Percentiles rank a stretch among this genome's conserved stretches.
Conservation (phyloP, 495 filamentous ascomycete genomes). For the Xanthoparmelia taractica region DNA sequence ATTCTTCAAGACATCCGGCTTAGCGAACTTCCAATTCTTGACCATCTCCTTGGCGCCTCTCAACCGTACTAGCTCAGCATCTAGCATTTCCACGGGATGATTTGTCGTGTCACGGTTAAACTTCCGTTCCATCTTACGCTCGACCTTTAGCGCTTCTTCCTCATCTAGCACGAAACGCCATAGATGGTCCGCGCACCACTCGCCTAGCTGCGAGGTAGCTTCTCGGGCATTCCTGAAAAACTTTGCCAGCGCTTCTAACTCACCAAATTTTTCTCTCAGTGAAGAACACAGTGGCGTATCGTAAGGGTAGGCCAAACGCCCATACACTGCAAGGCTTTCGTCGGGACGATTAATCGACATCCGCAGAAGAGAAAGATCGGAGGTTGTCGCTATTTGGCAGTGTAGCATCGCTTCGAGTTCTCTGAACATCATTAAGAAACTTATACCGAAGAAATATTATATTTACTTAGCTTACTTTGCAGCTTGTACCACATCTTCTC, state of each 20-base stretch:
- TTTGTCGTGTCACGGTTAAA: slow-evolving; percentile 26
- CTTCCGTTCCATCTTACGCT: slow-evolving; percentile 46
- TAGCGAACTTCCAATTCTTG: slow-evolving; percentile 38
- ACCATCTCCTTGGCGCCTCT: slow-evolving; percentile 54
- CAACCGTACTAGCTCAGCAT: slow-evolving; percentile 47
- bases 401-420: slow-evolving; percentile 73
- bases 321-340: slow-evolving; percentile 56
- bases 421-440: slow-evolving; percentile 31
- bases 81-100: slow-evolving; percentile 36
- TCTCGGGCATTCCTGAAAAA: slow-evolving; percentile 50
- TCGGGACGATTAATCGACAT: slow-evolving; percentile 51
- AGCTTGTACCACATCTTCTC: slow-evolving; percentile 58
- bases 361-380: slow-evolving; percentile 54
- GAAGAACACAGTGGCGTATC: slow-evolving; percentile 56
- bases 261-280: slow-evolving; percentile 49
- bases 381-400: slow-evolving; percentile 74
- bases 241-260: slow-evolving; percentile 49
- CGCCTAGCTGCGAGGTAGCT: slow-evolving; percentile 62
- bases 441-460: neutral
- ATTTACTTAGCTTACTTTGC: slow-evolving; percentile 41
- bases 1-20: slow-evolving; percentile 27
- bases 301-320: slow-evolving; percentile 41
- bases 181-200: slow-evolving; percentile 78
- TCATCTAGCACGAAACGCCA: slow-evolving; percentile 69
- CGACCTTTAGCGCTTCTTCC: slow-evolving; percentile 52